phyloP scores from a whole-genome alignment of 805 yeast genomes.

The Sugiyamaella americana region DNA sequence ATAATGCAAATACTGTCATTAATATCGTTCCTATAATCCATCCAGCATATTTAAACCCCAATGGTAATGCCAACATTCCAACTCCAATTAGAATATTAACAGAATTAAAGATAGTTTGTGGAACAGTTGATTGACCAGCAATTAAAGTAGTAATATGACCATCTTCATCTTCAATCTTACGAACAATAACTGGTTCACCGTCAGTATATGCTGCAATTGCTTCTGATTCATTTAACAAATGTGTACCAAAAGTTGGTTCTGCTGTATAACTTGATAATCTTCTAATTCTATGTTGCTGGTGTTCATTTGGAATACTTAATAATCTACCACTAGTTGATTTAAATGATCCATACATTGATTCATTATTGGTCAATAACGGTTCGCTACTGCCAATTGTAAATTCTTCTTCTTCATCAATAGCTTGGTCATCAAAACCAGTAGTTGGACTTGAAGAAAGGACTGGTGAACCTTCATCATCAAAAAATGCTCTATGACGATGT shows the following conservation, averaged over 20 bases:
- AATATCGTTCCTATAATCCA: conserved; percentile 55
- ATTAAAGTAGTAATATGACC: conserved; percentile 66
- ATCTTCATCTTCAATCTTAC: conserved; percentile 60
- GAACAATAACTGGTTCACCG: conserved; percentile 48
- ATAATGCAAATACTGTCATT: conserved; percentile 52
- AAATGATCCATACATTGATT: conserved; percentile 6
- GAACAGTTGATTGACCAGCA: conserved; percentile 75
- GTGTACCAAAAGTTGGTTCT: conserved; percentile 15
- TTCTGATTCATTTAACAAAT: conserved; percentile 18
- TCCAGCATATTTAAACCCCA: conserved; percentile 59
- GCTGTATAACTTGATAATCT: conserved; percentile 14
- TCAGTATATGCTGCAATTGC: conserved; percentile 31
- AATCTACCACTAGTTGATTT: conserved; percentile 2
- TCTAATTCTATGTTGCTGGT: conserved; percentile 4
- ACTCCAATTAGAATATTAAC: conserved; percentile 64
- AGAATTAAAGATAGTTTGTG: conserved; percentile 63
- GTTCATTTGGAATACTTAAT: neutral
- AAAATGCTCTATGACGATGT: conserved; percentile 49
- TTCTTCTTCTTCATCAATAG: conserved; percentile 8
- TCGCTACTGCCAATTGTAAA: conserved; percentile 2
- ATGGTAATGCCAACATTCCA: conserved; percentile 60
- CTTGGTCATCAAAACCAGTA: conserved; percentile 8
- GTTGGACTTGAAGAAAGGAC: conserved; percentile 1
- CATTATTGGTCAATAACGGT: conserved; percentile 3
- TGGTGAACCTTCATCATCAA: conserved; percentile 37